phyloP scores from a whole-genome alignment of 768 basidiomycete genomes.

The Amanita subjunquillea region DNA sequence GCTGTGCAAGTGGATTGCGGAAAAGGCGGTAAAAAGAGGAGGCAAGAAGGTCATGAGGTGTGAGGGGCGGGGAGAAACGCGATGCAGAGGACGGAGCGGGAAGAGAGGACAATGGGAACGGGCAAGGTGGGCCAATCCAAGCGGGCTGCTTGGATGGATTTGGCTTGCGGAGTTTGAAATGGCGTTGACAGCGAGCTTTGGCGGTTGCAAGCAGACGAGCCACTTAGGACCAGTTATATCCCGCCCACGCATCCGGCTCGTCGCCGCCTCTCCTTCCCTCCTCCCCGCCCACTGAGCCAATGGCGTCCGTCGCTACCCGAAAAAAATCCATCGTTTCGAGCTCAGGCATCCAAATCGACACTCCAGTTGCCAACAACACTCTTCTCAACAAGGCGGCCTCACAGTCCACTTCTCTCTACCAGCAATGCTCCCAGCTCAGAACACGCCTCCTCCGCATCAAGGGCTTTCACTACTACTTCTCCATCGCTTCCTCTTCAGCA shows the following conservation, averaged over 20 bases:
- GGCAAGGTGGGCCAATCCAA: neutral
- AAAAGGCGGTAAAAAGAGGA: neutral
- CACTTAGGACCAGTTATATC: constrained; percentile 3
- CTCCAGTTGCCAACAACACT: constrained; percentile 68
- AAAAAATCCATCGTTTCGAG: constrained; percentile 72
- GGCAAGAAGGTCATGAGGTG: neutral
- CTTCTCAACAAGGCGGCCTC: constrained; percentile 90
- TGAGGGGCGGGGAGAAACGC: neutral
- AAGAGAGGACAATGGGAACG: neutral
- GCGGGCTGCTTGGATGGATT: neutral
- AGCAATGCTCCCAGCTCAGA: constrained; percentile 78
- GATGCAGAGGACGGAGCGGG: neutral
- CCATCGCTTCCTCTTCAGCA: constrained; percentile 36
- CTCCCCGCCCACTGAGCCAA: constrained; percentile 19
- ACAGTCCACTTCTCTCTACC: constrained; percentile 81
- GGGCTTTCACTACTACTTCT: constrained; percentile 63
- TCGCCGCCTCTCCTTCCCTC: constrained; percentile 12
- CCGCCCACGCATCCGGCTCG: neutral
- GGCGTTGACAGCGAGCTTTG: neutral
- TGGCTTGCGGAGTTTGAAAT: constrained; percentile 5
- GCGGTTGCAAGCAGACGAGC: neutral
- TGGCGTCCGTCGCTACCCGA: constrained; percentile 53
- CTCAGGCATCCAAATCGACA: constrained; percentile 59
- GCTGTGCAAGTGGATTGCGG: neutral
- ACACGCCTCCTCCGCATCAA: constrained; percentile 70